Conservation (phyloP, 768 basidiomycete species). For the Cantharellus cinnabarinus region DNA sequence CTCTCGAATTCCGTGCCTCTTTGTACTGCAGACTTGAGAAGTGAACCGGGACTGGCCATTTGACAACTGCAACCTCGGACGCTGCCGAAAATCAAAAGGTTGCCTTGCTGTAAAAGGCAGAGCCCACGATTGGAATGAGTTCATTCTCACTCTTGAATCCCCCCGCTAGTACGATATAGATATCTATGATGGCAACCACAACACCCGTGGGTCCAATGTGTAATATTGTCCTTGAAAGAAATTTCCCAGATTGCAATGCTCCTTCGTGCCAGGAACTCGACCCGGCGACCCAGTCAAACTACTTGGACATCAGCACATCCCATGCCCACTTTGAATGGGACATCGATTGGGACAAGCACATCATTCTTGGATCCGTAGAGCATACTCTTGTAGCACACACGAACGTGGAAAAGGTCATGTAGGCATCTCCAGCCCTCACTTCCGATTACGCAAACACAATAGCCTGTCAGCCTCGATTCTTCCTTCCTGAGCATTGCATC, state of each 20-base stretch:
- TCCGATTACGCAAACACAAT: not conserved
- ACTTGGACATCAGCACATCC: not conserved
- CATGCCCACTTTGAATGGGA: slow-evolving; percentile 56
- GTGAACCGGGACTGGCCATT: too few species aligned
- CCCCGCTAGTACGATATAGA: too few species aligned
- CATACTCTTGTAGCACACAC: slow-evolving; percentile 38
- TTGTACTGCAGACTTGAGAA: slow-evolving; percentile 29
- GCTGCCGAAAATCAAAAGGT: too few species aligned
- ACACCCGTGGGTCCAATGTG: too few species aligned
- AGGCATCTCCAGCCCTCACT: slow-evolving; percentile 24
- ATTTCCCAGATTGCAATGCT: too few species aligned
- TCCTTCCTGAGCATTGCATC: slow-evolving; percentile 37
- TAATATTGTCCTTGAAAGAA: too few species aligned
- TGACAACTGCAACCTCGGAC: too few species aligned
- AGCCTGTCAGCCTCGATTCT: slow-evolving; percentile 46
- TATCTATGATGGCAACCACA: too few species aligned
- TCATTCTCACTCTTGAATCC: too few species aligned
- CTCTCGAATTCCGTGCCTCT: slow-evolving; percentile 60
- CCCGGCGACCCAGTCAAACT: not conserved
- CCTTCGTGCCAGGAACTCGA: not conserved
- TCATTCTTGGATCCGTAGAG: slow-evolving; percentile 41
- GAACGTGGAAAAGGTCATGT: slow-evolving; percentile 32
- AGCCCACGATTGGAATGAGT: too few species aligned
- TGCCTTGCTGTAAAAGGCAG: too few species aligned
- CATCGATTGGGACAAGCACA: slow-evolving; percentile 45